A percentile compares a stretch with the other conserved stretches of the same genome.
These are phyloP conservation scores for Ganoderma boninense DNA, from an alignment of 1,284 basidiomycete species.

Conservation along the genomic window DNA sequence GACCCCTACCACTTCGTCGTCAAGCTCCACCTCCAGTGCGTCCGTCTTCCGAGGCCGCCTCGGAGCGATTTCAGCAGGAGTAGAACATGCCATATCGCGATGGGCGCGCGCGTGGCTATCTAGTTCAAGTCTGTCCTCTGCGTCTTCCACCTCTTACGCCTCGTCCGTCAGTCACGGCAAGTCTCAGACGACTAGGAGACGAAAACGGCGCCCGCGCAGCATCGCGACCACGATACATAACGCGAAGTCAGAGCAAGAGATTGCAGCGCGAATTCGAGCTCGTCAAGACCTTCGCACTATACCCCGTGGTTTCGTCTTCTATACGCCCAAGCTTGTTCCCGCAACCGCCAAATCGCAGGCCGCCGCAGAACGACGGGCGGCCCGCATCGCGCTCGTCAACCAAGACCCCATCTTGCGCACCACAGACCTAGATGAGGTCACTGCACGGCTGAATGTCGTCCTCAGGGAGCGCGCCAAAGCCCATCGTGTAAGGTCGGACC, in stretches of 20 bases:
- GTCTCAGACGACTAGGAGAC: constrained; percentile 51
- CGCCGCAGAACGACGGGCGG: constrained; percentile 16
- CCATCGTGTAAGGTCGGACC: constrained; percentile 32
- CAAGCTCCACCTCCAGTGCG: constrained; percentile 40
- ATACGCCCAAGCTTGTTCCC: constrained; percentile 55
- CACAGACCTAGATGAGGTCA: constrained; percentile 62
- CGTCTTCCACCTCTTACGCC: constrained; percentile 51
- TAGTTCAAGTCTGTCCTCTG: constrained; percentile 51
- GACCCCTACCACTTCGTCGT: constrained; percentile 45
- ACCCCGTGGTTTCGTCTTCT: constrained; percentile 73
- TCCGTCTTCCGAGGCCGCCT: constrained; percentile 46
- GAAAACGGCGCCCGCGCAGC: constrained; percentile 52
- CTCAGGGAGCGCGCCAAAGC: constrained; percentile 49
- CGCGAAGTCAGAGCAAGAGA: constrained; percentile 62
- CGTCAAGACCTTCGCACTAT: constrained; percentile 65
- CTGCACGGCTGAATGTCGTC: constrained; percentile 62
- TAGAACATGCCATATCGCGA: constrained; percentile 55
- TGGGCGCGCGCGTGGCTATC: constrained; percentile 57
- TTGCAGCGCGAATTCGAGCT: constrained; percentile 66
- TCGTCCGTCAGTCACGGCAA: constrained; percentile 44
- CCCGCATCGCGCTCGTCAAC: constrained; percentile 22
- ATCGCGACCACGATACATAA: constrained; percentile 54
- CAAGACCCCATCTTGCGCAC: constrained; percentile 58
- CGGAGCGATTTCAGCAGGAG: constrained; percentile 50
- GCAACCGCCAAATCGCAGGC: constrained; percentile 18